These are phyloP conservation scores for Ophiostoma himal-ulmi DNA, from an alignment of 2,329 filamentous ascomycete species.

Conservation along the genomic window DNA sequence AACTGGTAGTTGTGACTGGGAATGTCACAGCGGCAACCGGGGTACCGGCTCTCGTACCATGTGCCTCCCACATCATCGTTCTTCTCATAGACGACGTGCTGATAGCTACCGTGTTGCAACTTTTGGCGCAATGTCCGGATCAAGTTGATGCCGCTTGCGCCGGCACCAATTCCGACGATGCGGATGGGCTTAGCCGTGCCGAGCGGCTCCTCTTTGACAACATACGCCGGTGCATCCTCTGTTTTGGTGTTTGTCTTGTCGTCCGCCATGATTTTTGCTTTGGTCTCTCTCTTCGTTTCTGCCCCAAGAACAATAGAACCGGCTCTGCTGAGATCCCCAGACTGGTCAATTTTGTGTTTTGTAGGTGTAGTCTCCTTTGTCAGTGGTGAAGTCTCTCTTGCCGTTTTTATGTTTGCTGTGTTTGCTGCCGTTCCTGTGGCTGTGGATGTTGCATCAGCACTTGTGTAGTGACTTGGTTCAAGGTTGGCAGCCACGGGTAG, in stretches of 20 bases:
- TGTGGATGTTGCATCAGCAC: not conserved
- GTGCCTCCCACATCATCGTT: conserved; percentile 52
- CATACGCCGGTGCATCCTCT: conserved; percentile 18
- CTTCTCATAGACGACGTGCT: conserved; percentile 51
- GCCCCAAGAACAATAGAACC: not conserved
- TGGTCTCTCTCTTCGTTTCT: not conserved
- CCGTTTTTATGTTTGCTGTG: not conserved
- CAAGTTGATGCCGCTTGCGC: conserved; percentile 35
- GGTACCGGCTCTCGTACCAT: conserved; percentile 55
- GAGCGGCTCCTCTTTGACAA: conserved; percentile 24
- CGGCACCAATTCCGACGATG: conserved; percentile 42
- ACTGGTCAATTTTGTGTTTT: not conserved
- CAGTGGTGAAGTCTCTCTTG: not conserved
- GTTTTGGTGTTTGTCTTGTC: not conserved
- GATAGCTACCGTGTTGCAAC: conserved; percentile 35
- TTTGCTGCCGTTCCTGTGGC: not conserved
- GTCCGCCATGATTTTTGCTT: not conserved
- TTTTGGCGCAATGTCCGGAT: conserved; percentile 41
- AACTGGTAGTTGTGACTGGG: conserved; percentile 59
- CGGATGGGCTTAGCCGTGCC: conserved; percentile 36
- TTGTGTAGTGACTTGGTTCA: conserved; percentile 5
- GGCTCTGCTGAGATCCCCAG: not conserved
- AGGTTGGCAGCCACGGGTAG: conserved; percentile 10
- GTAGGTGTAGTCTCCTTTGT: not conserved
- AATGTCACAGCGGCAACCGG: conserved; percentile 52